phyloP scores from a whole-genome alignment of 495 filamentous ascomycete species.

The Neurospora sp. region DNA sequence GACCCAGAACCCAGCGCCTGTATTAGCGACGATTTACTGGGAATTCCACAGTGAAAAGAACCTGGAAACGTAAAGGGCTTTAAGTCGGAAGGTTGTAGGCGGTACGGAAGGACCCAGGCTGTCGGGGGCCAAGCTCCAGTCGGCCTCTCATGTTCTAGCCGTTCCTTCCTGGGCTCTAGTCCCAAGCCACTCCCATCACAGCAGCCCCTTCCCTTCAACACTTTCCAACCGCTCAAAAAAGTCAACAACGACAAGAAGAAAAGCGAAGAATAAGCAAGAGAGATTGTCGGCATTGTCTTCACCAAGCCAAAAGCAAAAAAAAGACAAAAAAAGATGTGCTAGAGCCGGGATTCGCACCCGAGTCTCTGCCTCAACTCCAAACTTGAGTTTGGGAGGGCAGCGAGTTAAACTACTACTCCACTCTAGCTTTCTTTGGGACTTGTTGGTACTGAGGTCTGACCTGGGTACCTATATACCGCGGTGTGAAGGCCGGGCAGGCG shows the following conservation, averaged over 20 bases:
- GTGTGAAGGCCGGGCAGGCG: background rate
- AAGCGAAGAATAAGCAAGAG: fast-evolving
- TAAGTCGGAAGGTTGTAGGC: background rate
- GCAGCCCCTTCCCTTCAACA: background rate
- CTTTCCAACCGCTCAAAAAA: background rate
- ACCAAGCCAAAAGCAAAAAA: background rate
- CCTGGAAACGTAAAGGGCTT: background rate
- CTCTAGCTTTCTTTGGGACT: slow-evolving; percentile 4
- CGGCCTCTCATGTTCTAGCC: background rate
- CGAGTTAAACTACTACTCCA: slow-evolving; percentile 23
- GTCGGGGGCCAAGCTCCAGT: background rate
- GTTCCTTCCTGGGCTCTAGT: background rate
- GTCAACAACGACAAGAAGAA: background rate
- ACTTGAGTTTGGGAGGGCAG: slow-evolving; percentile 13
- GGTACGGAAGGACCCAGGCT: too few species aligned
- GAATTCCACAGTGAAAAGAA: background rate
- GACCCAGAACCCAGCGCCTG: background rate
- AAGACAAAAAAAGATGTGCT: slow-evolving; percentile 5
- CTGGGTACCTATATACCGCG: background rate
- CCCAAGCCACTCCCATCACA: background rate
- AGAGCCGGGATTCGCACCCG: slow-evolving; percentile 18
- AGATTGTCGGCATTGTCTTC: background rate
- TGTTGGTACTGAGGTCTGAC: background rate
- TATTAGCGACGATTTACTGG: background rate
- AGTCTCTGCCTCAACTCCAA: slow-evolving; percentile 8